phyloP scores from a whole-genome alignment of 108 stramenopile species.

The Bacterosira constricta region DNA sequence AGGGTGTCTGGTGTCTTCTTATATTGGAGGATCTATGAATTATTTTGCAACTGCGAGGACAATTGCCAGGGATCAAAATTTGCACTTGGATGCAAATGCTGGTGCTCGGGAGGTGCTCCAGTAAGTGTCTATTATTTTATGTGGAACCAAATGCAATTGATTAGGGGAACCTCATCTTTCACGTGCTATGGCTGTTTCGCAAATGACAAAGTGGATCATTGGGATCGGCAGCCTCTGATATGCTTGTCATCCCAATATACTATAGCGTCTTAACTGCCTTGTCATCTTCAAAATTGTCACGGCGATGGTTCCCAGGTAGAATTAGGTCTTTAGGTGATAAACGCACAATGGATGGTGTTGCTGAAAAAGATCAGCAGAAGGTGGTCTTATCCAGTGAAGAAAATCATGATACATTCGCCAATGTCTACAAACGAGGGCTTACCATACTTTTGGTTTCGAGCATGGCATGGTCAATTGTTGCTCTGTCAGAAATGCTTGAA shows the following conservation, averaged over 20 bases:
- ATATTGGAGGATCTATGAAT: conserved; percentile 38
- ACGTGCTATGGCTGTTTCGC: background rate
- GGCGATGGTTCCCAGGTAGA: conserved; percentile 29
- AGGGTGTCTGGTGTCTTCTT: conserved; percentile 28
- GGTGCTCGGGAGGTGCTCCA: conserved; percentile 7
- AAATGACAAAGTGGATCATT: conserved; percentile 18
- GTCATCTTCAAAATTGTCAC: conserved; percentile 16
- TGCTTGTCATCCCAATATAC: conserved; percentile 33
- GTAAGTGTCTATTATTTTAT: background rate
- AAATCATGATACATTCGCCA: too few relatives aligned
- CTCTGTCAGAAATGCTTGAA: too few relatives aligned
- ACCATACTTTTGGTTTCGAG: too few relatives aligned
- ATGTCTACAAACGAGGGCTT: too few relatives aligned
- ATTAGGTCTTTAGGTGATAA: background rate
- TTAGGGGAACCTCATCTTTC: background rate
- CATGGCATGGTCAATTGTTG: too few relatives aligned
- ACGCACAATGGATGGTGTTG: background rate
- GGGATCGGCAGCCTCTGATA: conserved; percentile 31
- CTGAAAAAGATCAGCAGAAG: background rate
- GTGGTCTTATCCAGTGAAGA: too few relatives aligned
- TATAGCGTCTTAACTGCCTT: conserved; percentile 8
- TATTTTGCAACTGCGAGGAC: conserved; percentile 25
- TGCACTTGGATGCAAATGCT: background rate
- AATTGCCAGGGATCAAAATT: conserved; percentile 6
- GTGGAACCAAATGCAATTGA: background rate